phyloP scores from a whole-genome alignment of 2,329 filamentous ascomycete species.

The Penicillium sp. region DNA sequence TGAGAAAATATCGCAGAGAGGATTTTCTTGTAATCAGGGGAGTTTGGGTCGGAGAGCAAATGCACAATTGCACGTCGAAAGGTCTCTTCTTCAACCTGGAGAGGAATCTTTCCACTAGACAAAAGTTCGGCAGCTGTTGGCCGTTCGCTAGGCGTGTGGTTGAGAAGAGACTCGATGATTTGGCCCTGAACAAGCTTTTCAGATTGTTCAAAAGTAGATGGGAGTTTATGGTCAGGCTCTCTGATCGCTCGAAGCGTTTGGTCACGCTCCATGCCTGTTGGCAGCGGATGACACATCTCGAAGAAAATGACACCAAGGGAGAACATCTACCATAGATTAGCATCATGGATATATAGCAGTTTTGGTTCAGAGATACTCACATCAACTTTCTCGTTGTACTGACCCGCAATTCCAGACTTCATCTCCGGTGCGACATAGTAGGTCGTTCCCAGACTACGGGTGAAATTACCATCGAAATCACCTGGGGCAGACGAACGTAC shows the following conservation, averaged over 20 bases:
- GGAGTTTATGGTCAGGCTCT: constrained; percentile 66
- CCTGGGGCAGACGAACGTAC: constrained; percentile 38
- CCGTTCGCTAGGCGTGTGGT: constrained; percentile 76
- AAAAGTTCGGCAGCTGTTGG: constrained; percentile 81
- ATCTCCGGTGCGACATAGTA: constrained; percentile 94
- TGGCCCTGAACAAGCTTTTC: constrained; percentile 69
- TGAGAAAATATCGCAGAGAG: constrained; percentile 80
- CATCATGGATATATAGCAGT: not conserved
- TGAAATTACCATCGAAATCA: constrained; percentile 43
- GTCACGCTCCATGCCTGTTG: constrained; percentile 64
- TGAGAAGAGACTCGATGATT: constrained; percentile 77
- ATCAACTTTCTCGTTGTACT: constrained; percentile 92
- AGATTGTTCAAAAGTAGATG: constrained; percentile 68
- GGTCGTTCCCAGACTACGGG: constrained; percentile 69
- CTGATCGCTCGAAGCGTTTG: constrained; percentile 69
- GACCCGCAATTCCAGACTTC: constrained; percentile 69
- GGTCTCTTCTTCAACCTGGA: constrained; percentile 90
- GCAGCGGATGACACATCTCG: constrained; percentile 78
- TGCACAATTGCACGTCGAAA: constrained; percentile 80
- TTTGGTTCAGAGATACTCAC: constrained; percentile 47
- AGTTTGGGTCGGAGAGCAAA: constrained; percentile 72
- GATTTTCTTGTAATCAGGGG: constrained; percentile 87
- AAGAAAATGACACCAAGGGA: constrained; percentile 97
- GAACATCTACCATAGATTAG: constrained; percentile 67
- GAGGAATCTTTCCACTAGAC: constrained; percentile 80